Base-by-base conservation (phyloP, 345 rosid genomes). In the Balakata baccata region DNA sequence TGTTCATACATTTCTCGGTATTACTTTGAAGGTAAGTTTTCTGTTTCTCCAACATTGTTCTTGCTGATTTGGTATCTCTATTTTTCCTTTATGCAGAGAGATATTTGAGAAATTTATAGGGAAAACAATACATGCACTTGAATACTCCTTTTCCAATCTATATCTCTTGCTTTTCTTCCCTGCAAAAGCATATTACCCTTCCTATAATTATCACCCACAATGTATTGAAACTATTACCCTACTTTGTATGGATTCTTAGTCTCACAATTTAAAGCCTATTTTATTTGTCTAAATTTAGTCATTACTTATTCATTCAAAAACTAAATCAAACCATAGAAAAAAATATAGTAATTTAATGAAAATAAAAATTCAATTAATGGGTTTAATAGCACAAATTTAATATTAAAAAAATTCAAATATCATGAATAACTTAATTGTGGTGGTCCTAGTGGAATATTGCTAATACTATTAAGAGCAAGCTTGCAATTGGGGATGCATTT, bases 141-240 rank as follows among this genome's bases (percentile, higher is more conserved):
- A n/a, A n/a, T n/a, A n/a, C n/a, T n/a, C 22, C 45, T 43, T 68
- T 54, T 63, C 74, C n/a, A 25, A 43, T 52, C 77, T 78, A 46
- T 50, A 76, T 66, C 47, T 41, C 66, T 46, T 66, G 73, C 69
- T 58, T 74, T 22, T 72, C 79, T 73, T 56, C 66, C 76, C 84
- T 81, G 77, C 76, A 74, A 29, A 58, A 25, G 70, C 43, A 37
- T 57, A 62, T 5, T 7, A 6, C 23, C 2, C n/a, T n/a, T n/a
- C n/a, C n/a, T n/a, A n/a, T n/a, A n/a, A n/a, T n/a, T n/a, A n/a
- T n/a, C 18, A 4, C 13, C 2, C 34, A 29, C 2, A 37, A 20
- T 11, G 34, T 34, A 29, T 51, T 34, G 11, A 38, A 38, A 25
- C 5, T 54, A 29, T 29, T 29, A 39, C 37, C 9, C 62, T 18